Base-by-base conservation (phyloP, 2,329 filamentous ascomycete genomes). In the Xylaria polymorpha region DNA sequence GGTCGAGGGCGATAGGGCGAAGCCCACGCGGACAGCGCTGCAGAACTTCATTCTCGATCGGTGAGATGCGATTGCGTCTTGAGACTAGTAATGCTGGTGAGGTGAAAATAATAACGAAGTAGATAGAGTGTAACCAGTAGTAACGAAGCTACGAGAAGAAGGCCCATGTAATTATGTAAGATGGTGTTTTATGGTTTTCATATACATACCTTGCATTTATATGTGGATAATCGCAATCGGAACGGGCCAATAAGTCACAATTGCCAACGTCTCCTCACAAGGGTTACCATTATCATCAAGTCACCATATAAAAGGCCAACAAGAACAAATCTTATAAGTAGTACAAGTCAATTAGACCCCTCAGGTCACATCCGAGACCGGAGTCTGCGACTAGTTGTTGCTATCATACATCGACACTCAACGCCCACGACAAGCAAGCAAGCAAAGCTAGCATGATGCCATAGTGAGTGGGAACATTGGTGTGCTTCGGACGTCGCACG, bases 1-100 rank as follows among this genome's bases (percentile, higher is more conserved):
- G 68, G 72, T 81, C 1, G 81, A 82, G 66, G 80, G 81, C n/a
- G 69, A 75, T 10, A 64, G 62, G 46, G 67, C 71, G n/a, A 79
- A 75, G 53, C 69, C 76, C 4, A 76, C 81, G 4, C 67, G 58
- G 8, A 53, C 43, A 12, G 80, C 74, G 3, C 63, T 81, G 12
- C 66, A 60, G 48, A 51, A 68, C 3, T 76, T 78, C 35, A 46
- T 73, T 6, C 22, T 71, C 3, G 67, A 72, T 62, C 55, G 37
- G 66, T 56, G 64, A 66, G 46, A 25, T 50, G 25, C 25, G 25
- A 4, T n/a, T 22, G 3, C 7, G 20, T 10, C 20, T 2, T 5
- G 44, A 48, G 12, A 22, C 12, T 4, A 22, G 12, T 25, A 15
- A 0, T 14, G 2, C 10, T 22, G 43, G 15, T 15, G 12, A 14